phyloP scores from a whole-genome alignment of 2,329 filamentous ascomycete species.

The Taxawa tesnikishii region DNA sequence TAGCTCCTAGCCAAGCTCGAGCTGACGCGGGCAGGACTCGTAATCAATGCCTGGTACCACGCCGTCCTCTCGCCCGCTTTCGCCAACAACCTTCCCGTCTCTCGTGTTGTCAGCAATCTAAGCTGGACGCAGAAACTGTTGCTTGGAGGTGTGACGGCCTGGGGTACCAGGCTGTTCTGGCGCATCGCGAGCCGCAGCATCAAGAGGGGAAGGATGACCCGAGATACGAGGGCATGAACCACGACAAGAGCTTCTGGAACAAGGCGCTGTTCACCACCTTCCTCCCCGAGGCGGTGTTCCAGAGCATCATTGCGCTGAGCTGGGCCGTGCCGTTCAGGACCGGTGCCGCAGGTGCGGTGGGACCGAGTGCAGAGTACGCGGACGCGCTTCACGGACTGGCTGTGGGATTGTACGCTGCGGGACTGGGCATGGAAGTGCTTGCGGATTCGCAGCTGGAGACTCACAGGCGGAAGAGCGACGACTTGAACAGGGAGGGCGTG shows the following conservation, averaged over 20 bases:
- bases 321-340: slow-evolving; percentile 20
- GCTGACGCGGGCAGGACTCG: too few relatives aligned
- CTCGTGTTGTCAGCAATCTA: slow-evolving; percentile 34
- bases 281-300: slow-evolving; percentile 44
- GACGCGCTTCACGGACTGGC: slow-evolving; percentile 4
- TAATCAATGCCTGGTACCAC: slow-evolving; percentile 49
- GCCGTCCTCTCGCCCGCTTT: slow-evolving; percentile 41
- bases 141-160: slow-evolving; percentile 43
- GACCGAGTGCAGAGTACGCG: slow-evolving; percentile 20
- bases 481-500: slow-evolving; percentile 43
- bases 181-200: slow-evolving; percentile 38
- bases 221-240: slow-evolving; percentile 41
- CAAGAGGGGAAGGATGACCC: slow-evolving; percentile 41
- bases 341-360: not conserved
- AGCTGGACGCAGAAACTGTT: slow-evolving; percentile 44
- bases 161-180: slow-evolving; percentile 45
- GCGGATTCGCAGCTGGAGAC: slow-evolving; percentile 44
- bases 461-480: slow-evolving; percentile 32
- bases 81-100: slow-evolving; percentile 32
- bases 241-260: slow-evolving; percentile 45
- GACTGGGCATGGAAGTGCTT: slow-evolving; percentile 42
- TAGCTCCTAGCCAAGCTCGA: slow-evolving; percentile 7
- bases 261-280: slow-evolving; percentile 42
- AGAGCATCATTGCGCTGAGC: slow-evolving; percentile 44
- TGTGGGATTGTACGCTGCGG: slow-evolving; percentile 44